phyloP scores from a whole-genome alignment of 2,329 filamentous ascomycete species.

The Nemania sp. region DNA sequence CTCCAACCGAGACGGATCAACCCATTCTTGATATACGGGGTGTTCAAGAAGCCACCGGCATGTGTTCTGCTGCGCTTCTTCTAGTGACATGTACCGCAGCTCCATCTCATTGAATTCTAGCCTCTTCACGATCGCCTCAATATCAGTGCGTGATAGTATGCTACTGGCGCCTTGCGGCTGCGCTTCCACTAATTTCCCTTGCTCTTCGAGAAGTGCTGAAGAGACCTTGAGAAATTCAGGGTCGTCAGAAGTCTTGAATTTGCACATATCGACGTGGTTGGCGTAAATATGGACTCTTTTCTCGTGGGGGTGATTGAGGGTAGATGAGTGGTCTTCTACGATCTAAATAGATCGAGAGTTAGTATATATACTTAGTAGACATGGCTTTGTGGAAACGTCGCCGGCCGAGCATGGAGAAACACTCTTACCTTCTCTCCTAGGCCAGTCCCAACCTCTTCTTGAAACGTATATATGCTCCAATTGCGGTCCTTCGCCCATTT shows the following conservation, averaged over 20 bases:
- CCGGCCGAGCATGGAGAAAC: neutral
- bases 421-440: slow-evolving; percentile 21
- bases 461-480: slow-evolving; percentile 34
- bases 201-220: slow-evolving; percentile 4
- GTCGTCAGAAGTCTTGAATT: slow-evolving; percentile 26
- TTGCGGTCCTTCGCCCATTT: slow-evolving; percentile 17
- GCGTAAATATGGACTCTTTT: slow-evolving; percentile 27
- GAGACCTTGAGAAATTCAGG: slow-evolving; percentile 29
- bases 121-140: slow-evolving; percentile 9
- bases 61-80: slow-evolving; percentile 51
- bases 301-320: slow-evolving; percentile 21
- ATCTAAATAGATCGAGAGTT: slow-evolving; percentile 12
- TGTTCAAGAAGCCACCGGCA: slow-evolving; percentile 57
- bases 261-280: slow-evolving; percentile 35
- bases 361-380: neutral
- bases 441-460: slow-evolving; percentile 25
- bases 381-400: no score
- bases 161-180: neutral
- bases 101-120: slow-evolving; percentile 49
- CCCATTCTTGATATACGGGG: slow-evolving; percentile 55
- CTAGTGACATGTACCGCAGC: slow-evolving; percentile 52
- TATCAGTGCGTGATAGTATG: slow-evolving; percentile 12
- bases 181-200: neutral
- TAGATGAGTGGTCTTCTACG: slow-evolving; percentile 32
- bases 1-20: slow-evolving; percentile 43